Evolutionary conservation across 1,139 yeast species (phyloP), one percentile per base, ranked within the genome.

Genomic region (Candida sojae): DNA sequence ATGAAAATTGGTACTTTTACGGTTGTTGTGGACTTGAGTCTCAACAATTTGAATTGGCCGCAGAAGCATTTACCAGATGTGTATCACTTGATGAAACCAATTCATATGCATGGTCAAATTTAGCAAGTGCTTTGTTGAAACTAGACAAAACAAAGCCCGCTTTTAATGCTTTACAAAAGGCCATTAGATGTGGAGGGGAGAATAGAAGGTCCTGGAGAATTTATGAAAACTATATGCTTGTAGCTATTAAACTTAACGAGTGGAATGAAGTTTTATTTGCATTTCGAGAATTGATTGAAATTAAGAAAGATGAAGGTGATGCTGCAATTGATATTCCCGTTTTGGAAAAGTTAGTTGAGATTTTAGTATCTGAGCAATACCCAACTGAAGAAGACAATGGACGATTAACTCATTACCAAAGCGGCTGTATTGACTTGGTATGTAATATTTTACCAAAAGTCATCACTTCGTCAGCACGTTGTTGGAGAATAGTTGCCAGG

Each of bases 11-110:
- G 97, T 93, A 84, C 64, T 81, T 91, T 58, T 92, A 92, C 60
- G 98, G 99, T 5, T 89, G 97, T 60, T 77, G 92, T 49, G 97
- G 96, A 0, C 72, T 95, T 45, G 97, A 91, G 60, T 67, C 83
- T 10, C 78, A 72, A 9, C 84, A 87, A 57, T 88, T 77, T 69
- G 88, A 84, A 35, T 68, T 88, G 43, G 96, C 98, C 0, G 85
- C 97, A 0, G 96, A 90, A 61, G 97, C 97, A 0, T 92, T 95
- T 63, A 86, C 96, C 1, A 75, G 98, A 58, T 91, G 97, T 70
- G 93, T 91, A 28, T 76, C 96, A 0, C 66, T 93, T 46, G 97
- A 92, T 61, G 96, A 88, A 36, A 78, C 84, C 0, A 91, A 85
- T 60, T 79, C 95, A 0, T 84, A 84, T 62, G 84, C 96, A 1